Evolutionary conservation across 1,139 yeast species (phyloP).

Genomic region (Taphrina populina): DNA sequence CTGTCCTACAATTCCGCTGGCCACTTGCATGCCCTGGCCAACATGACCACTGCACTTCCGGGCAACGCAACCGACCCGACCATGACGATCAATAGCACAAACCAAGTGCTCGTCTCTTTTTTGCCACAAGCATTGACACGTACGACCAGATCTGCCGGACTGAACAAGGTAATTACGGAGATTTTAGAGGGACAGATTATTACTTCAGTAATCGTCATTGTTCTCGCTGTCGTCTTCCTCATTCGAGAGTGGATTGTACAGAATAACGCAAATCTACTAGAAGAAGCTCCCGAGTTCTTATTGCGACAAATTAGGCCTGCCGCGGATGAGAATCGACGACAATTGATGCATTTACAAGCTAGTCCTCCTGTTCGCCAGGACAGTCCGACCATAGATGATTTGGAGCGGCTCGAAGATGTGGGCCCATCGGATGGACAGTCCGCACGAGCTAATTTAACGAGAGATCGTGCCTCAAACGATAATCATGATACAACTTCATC

Average conservation of each 20-base stretch:
- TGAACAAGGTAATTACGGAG: constrained; percentile 38
- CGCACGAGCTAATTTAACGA: too few species aligned
- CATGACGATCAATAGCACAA: background rate
- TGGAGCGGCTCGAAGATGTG: too few species aligned
- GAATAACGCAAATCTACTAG: constrained; percentile 36
- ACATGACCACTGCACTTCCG: constrained; percentile 1
- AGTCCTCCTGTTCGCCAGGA: too few species aligned
- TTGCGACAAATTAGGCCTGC: background rate
- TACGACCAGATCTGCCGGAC: constrained; percentile 13
- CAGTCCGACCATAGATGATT: too few species aligned
- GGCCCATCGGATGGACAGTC: too few species aligned
- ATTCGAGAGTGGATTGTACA: constrained; percentile 47
- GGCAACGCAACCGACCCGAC: constrained; percentile 1
- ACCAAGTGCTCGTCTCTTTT: background rate
- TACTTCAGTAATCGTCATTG: constrained; percentile 41
- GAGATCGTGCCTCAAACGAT: too few species aligned
- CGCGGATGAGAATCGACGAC: constrained; percentile 3
- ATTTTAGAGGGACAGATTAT: constrained; percentile 44
- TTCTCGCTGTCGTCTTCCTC: constrained; percentile 43
- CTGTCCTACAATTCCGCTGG: constrained; percentile 3
- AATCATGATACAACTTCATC: too few species aligned
- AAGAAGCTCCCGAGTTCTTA: constrained; percentile 29
- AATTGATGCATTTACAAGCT: constrained; percentile 4
- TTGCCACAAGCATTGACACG: constrained; percentile 7
- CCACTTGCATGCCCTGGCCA: constrained; percentile 6